Base-by-base conservation (phyloP, 306 rosid species). In the Cicer judaicum region DNA sequence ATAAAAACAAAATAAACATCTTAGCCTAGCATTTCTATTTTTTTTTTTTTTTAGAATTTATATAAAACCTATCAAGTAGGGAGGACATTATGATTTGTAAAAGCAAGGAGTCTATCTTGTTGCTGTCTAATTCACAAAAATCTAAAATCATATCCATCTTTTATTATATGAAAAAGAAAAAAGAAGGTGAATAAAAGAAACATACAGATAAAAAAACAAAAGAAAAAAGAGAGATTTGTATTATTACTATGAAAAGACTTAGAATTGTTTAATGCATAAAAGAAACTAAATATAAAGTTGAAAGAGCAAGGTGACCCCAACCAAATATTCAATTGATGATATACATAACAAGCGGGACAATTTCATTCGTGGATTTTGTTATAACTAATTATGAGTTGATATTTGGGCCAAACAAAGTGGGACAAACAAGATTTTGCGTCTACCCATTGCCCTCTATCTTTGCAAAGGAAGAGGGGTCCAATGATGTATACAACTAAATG, bases 391-490 rank as follows among this genome's bases (percentile, higher is more conserved):
- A 67, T 74, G 36, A 16, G 29, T 48, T 72, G 52, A 47, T 63
- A 67, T 68, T 80, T 64, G 68, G 69, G 76, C 72, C 65, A 84
- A 84, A 73, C 55, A 77, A 59, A 63, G 78, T 77, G 68, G 72
- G 60, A 69, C 76, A 73, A 80, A 64, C 73, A 68, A 10, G 76
- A 74, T 81, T 74, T 69, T 78, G 64, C 79, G 67, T 69, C 43
- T 66, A 13, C 39, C 15, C 59, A 60, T 67, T 73, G 79, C 77
- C 41, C 70, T 68, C 77, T 80, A 61, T 48, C 77, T 68, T 67
- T 72, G 70, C 83, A 70, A 70, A 78, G 74, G 57, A 53, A 54
- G 63, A 42, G 57, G 74, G 85, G 85, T 59, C 80, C 83, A 74
- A 64, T 21, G 61, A 68, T 68, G 80, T 72, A 54, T 18, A 74